Evolutionary conservation across 352 stramenopile genomes (phyloP).

Genomic region (Blastocystis sp.): DNA sequence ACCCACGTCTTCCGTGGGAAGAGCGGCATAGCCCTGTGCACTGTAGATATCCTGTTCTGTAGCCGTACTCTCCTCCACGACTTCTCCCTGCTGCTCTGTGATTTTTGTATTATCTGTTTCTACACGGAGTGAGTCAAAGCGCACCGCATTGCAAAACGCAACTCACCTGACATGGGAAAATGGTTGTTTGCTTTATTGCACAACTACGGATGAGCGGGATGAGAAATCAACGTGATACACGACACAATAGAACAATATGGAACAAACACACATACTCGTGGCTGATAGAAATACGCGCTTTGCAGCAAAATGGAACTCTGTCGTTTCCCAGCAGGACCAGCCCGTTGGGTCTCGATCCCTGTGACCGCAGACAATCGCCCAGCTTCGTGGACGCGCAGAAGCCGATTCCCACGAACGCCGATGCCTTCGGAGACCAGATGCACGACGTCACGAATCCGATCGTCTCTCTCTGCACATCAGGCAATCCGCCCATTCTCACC

Average conservation of each 20-base stretch:
- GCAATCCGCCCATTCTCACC: background rate
- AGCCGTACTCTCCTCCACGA: background rate
- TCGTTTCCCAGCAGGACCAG: conserved; percentile 43
- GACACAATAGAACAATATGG: background rate
- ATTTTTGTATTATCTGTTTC: conserved; percentile 15
- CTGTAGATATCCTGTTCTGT: conserved; percentile 35
- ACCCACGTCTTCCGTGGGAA: background rate
- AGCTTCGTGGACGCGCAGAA: conserved; percentile 11
- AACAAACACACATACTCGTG: conserved; percentile 44
- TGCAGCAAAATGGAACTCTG: background rate
- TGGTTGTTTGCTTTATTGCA: too few relatives aligned
- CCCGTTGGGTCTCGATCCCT: conserved; percentile 19
- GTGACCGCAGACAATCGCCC: background rate
- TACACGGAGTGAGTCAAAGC: conserved; percentile 8
- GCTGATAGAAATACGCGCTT: conserved; percentile 21
- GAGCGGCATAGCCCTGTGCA: conserved; percentile 49
- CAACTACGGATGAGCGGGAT: too few relatives aligned
- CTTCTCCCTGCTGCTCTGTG: background rate
- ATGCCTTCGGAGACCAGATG: conserved; percentile 51
- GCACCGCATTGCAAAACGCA: background rate
- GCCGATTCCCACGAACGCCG: conserved; percentile 39
- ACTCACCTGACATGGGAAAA: conserved; percentile 1
- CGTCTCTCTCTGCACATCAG: conserved; percentile 18
- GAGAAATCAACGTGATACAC: background rate
- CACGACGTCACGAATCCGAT: conserved; percentile 48